Percentiles rank a stretch among this genome's conserved stretches.
These are phyloP conservation scores for Pneumocystis carinii DNA, from an alignment of 1,139 yeast species.

Conservation along the genomic window DNA sequence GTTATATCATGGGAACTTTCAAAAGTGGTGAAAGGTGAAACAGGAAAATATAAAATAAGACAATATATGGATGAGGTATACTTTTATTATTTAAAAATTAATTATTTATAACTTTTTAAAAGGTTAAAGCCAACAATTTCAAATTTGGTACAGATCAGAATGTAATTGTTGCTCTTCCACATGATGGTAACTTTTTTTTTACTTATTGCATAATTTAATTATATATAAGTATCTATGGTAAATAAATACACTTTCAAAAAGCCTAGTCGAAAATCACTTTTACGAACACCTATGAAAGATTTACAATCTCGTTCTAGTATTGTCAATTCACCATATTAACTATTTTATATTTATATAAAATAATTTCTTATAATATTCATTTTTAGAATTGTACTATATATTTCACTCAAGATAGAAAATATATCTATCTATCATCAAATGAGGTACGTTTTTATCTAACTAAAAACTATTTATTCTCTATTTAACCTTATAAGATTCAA, in stretches of 20 bases:
- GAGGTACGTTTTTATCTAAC: too few species aligned
- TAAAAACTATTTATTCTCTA: too few species aligned
- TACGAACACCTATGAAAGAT: conserved; percentile 21
- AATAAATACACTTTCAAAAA: conserved; percentile 42
- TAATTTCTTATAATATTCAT: too few species aligned
- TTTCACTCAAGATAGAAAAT: too few species aligned
- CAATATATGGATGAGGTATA: conserved; percentile 34
- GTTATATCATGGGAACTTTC: conserved; percentile 68
- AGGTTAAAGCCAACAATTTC: conserved; percentile 66
- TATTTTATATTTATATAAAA: not conserved
- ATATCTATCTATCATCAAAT: too few species aligned
- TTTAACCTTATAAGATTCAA: too few species aligned
- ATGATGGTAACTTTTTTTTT: conserved; percentile 33
- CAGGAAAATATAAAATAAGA: conserved; percentile 47
- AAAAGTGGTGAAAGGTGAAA: conserved; percentile 40
- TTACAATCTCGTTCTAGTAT: not conserved
- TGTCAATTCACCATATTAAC: not conserved
- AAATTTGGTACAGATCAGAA: conserved; percentile 56
- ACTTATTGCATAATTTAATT: not conserved
- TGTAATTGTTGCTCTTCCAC: conserved; percentile 52
- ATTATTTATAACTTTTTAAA: conserved; percentile 9
- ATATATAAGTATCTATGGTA: conserved; percentile 28
- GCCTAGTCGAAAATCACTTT: conserved; percentile 36
- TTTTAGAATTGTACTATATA: too few species aligned
- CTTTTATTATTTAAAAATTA: not conserved